Conservation (phyloP, 306 rosid species). For the Pueraria montana region DNA sequence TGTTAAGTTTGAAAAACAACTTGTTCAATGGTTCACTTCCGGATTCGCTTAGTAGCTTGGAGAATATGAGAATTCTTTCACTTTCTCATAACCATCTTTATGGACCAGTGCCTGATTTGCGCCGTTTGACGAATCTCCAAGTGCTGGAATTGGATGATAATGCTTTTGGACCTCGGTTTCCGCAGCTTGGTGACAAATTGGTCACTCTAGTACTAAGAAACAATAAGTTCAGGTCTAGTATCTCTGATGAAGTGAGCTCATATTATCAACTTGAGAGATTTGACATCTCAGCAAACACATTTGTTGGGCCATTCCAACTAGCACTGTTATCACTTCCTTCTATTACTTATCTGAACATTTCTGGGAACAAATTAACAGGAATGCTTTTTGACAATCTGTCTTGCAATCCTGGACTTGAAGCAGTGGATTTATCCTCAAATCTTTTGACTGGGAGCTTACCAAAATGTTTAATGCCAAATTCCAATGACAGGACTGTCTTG, state of each 20-base stretch:
- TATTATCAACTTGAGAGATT: constrained; percentile 70
- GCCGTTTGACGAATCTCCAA: constrained; percentile 81
- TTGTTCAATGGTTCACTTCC: constrained; percentile 80
- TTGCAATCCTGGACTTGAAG: constrained; percentile 69
- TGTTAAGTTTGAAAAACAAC: constrained; percentile 77
- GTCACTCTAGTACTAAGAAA: constrained; percentile 75
- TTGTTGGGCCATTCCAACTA: constrained; percentile 81
- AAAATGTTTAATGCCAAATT: constrained; percentile 60
- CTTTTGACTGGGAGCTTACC: constrained; percentile 86
- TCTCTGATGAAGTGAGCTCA: constrained; percentile 72
- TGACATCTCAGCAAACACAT: constrained; percentile 74
- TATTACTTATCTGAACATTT: constrained; percentile 74
- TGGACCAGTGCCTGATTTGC: constrained; percentile 83
- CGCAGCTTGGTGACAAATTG: constrained; percentile 75
- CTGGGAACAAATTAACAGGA: constrained; percentile 83
- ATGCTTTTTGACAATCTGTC: constrained; percentile 77
- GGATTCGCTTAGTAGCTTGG: constrained; percentile 58
- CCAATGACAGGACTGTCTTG: constrained; percentile 53
- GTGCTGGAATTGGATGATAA: constrained; percentile 83
- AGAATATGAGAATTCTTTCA: constrained; percentile 74
- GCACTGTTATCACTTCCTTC: constrained; percentile 76
- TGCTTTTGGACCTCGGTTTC: constrained; percentile 87
- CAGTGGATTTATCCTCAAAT: constrained; percentile 86
- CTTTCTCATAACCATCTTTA: constrained; percentile 76
- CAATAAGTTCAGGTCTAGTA: constrained; percentile 77